Conservation (phyloP, 2,329 filamentous ascomycete genomes). For the Colletotrichum siamense region DNA sequence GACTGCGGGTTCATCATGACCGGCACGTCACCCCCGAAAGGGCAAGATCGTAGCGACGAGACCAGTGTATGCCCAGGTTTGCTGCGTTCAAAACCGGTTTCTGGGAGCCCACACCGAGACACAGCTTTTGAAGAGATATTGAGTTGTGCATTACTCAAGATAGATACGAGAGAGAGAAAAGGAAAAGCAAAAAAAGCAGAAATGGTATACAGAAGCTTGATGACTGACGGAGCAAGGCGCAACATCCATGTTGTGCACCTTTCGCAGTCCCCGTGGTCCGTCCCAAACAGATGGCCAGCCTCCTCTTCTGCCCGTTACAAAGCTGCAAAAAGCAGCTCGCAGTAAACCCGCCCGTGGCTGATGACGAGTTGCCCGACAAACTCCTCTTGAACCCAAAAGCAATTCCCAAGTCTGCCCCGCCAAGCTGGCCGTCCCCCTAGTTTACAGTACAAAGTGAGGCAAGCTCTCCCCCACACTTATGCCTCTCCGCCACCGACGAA, state of each 20-base stretch:
- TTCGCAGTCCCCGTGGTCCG: background rate
- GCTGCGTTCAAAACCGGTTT: background rate
- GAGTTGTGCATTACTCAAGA: constrained; percentile 8
- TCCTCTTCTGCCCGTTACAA: background rate
- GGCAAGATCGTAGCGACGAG: background rate
- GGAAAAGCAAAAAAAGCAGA: background rate
- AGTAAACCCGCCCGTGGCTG: background rate
- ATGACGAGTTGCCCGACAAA: background rate
- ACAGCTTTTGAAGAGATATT: background rate
- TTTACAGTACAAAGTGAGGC: background rate
- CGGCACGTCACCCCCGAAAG: background rate
- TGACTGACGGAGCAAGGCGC: background rate
- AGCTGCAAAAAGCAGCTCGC: background rate
- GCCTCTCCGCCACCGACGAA: constrained; percentile 48
- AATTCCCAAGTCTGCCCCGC: background rate
- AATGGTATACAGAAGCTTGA: constrained; percentile 11
- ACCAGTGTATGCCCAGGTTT: background rate
- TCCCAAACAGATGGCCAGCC: background rate
- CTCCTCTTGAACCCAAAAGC: background rate
- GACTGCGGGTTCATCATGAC: background rate
- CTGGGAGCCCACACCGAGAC: background rate
- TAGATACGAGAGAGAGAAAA: background rate
- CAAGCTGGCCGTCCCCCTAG: background rate
- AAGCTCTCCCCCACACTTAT: constrained; percentile 1
- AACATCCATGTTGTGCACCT: background rate